Conservation (phyloP, 1,139 yeast genomes). For the Yamadazyma dushanensis region DNA sequence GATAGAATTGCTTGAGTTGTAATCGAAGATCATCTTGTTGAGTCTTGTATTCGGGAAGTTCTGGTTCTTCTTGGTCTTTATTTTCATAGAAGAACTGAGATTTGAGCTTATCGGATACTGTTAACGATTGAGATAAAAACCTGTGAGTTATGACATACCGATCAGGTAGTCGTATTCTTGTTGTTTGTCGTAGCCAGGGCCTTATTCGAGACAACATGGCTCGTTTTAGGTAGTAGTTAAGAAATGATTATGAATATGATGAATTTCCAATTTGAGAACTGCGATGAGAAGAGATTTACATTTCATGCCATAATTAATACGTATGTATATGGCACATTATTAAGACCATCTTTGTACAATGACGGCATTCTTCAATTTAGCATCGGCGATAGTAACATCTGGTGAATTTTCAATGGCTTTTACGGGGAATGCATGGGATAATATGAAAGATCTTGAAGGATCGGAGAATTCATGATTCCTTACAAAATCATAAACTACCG, state of each 20-base stretch:
- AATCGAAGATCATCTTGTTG: constrained; percentile 5
- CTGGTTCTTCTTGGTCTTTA: not conserved
- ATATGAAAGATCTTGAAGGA: constrained; percentile 53
- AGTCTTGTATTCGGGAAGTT: not conserved
- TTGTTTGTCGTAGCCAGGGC: not conserved
- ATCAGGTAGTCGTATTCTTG: too few relatives aligned
- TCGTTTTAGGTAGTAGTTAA: too few relatives aligned
- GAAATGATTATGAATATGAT: too few relatives aligned
- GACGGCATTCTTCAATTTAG: constrained; percentile 81
- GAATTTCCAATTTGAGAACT: not conserved
- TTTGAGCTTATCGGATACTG: constrained; percentile 1
- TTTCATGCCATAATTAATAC: too few relatives aligned
- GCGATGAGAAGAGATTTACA: constrained; percentile 5
- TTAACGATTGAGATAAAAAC: not conserved
- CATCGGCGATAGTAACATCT: constrained; percentile 61
- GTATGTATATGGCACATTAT: too few relatives aligned
- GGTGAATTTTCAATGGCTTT: constrained; percentile 61
- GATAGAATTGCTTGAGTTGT: constrained; percentile 4
- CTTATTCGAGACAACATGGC: constrained; percentile 1
- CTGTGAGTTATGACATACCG: too few relatives aligned
- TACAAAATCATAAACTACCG: constrained; percentile 69
- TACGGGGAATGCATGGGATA: constrained; percentile 85
- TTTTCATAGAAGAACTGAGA: constrained; percentile 4
- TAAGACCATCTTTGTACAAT: constrained; percentile 78
- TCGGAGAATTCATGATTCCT: constrained; percentile 42